A percentile compares a stretch with the other conserved stretches of the same genome.
These are phyloP conservation scores for Tetragonia tetragonoides DNA, from an alignment of 148 eudicot genomes.

Conservation along the genomic window DNA sequence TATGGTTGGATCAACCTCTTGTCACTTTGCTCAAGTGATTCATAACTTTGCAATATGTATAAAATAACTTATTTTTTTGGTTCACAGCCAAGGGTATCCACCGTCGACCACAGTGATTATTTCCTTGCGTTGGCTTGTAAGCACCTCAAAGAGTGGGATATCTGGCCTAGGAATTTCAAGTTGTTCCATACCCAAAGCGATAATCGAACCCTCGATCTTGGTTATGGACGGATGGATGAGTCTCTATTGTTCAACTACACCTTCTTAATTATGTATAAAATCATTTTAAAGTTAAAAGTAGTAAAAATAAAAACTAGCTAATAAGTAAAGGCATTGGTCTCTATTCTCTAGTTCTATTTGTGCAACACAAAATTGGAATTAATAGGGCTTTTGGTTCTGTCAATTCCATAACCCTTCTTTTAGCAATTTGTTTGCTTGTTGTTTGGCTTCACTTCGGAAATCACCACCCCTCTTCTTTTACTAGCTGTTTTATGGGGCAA, in stretches of 20 bases:
- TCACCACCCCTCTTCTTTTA: not conserved
- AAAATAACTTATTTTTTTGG: not conserved
- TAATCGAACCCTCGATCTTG: too few relatives aligned
- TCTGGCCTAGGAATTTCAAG: too few relatives aligned
- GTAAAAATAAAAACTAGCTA: not conserved
- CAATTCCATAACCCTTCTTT: not conserved
- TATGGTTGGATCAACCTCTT: slow-evolving; percentile 14
- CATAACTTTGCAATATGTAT: not conserved
- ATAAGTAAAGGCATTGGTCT: not conserved
- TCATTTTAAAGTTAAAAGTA: too few relatives aligned
- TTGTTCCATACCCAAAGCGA: too few relatives aligned
- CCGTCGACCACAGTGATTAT: too few relatives aligned
- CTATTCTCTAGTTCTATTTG: not conserved
- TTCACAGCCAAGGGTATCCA: too few relatives aligned
- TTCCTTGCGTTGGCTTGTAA: too few relatives aligned
- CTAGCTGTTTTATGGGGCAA: not conserved
- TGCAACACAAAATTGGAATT: not conserved
- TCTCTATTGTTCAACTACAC: too few relatives aligned
- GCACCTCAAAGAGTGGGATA: too few relatives aligned
- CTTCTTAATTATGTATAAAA: too few relatives aligned
- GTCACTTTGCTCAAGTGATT: not conserved
- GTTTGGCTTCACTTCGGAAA: slow-evolving; percentile 8
- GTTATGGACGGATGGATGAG: too few relatives aligned
- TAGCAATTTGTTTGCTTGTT: slow-evolving; percentile 11
- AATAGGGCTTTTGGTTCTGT: not conserved